These are phyloP conservation scores for Olyra latifolia DNA, from an alignment of 176 grass and related monocot species.

Conservation along the genomic window DNA sequence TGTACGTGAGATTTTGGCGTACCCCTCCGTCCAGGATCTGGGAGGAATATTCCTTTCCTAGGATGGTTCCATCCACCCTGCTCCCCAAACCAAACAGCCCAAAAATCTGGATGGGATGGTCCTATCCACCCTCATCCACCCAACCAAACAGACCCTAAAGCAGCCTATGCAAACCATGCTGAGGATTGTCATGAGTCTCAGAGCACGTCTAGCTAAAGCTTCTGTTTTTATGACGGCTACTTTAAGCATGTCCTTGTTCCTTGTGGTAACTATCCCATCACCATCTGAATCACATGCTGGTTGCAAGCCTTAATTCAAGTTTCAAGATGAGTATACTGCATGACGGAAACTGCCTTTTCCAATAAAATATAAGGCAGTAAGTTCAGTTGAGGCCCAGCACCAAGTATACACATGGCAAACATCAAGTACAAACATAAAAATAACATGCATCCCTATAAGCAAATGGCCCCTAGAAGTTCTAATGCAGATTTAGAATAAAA, in stretches of 20 bases:
- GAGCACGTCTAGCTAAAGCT: neutral
- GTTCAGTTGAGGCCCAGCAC: neutral
- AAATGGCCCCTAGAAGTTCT: neutral
- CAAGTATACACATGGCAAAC: neutral
- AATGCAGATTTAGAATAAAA: neutral
- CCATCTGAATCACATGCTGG: neutral
- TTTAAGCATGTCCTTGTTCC: neutral
- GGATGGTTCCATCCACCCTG: too few relatives aligned
- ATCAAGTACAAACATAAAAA: neutral
- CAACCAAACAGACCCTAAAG: too few relatives aligned
- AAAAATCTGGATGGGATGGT: too few relatives aligned
- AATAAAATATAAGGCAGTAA: neutral
- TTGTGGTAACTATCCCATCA: neutral
- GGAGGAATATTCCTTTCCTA: too few relatives aligned
- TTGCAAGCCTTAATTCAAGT: conserved; percentile 24
- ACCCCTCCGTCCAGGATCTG: too few relatives aligned
- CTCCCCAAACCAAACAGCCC: too few relatives aligned
- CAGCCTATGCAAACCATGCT: neutral
- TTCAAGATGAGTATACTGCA: neutral
- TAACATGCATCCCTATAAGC: neutral
- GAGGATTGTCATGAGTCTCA: neutral
- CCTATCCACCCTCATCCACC: too few relatives aligned
- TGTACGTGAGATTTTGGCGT: too few relatives aligned
- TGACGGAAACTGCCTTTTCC: neutral
- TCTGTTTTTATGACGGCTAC: neutral